phyloP scores from a whole-genome alignment of 2,329 filamentous ascomycete genomes.

The Endoconidiophora laricicola region DNA sequence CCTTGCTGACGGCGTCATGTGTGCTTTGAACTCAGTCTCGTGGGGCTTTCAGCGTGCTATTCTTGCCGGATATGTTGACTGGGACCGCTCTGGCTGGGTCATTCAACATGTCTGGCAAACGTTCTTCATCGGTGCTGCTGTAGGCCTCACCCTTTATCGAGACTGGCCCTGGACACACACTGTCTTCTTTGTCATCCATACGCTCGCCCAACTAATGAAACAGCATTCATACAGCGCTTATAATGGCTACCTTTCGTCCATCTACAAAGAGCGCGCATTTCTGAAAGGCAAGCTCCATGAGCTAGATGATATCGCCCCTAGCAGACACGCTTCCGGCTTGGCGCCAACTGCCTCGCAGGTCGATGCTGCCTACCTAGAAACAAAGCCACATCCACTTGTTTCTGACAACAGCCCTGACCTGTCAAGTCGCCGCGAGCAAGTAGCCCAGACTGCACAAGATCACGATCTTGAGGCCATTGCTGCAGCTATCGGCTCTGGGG shows the following conservation, averaged over 20 bases:
- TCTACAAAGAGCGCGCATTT: slow-evolving; percentile 33
- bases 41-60: slow-evolving; percentile 48
- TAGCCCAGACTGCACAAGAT: slow-evolving; percentile 43
- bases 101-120: slow-evolving; percentile 61
- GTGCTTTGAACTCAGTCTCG: slow-evolving; percentile 45
- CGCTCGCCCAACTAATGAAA: slow-evolving; percentile 66
- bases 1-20: slow-evolving; percentile 54
- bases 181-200: slow-evolving; percentile 60
- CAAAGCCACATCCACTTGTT: slow-evolving; percentile 12
- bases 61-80: slow-evolving; percentile 41
- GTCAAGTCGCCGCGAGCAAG: slow-evolving; percentile 21
- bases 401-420: slow-evolving; percentile 1
- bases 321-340: background rate
- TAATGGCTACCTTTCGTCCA: slow-evolving; percentile 53
- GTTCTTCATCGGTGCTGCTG: slow-evolving; percentile 41
- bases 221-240: slow-evolving; percentile 68
- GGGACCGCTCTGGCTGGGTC: slow-evolving; percentile 55
- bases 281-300: slow-evolving; percentile 35
- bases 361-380: slow-evolving; percentile 11
- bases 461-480: slow-evolving; percentile 34
- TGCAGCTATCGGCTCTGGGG: slow-evolving; percentile 23
- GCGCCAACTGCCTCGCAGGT: slow-evolving; percentile 15
- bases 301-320: slow-evolving; percentile 26
- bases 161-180: slow-evolving; percentile 76
- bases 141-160: slow-evolving; percentile 50